Conservation (phyloP, 371 early-diverging fungal genomes). For the Saksenaea vasiformis region DNA sequence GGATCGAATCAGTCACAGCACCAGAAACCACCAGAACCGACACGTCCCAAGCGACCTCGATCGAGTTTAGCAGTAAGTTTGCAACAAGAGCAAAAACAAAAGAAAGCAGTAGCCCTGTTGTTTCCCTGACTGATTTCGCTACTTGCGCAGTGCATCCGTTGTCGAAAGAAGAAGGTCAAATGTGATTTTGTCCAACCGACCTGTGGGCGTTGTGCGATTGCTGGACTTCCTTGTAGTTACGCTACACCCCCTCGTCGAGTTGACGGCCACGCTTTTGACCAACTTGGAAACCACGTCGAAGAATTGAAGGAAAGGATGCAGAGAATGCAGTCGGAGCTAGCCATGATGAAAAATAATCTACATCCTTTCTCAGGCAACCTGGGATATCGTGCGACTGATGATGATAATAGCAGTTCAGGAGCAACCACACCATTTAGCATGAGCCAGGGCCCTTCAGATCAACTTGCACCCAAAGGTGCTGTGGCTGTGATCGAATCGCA, state of each 20-base stretch:
- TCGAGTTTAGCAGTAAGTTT: slow-evolving; percentile 49
- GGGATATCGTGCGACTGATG: slow-evolving; percentile 16
- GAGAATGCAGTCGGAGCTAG: slow-evolving; percentile 49
- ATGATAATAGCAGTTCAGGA: slow-evolving; percentile 12
- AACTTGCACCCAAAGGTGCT: slow-evolving; percentile 2
- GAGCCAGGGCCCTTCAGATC: slow-evolving; percentile 5
- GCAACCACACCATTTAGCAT: neutral
- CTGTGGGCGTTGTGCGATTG: slow-evolving; percentile 58
- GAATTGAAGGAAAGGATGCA: slow-evolving; percentile 52
- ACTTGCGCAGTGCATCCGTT: slow-evolving; percentile 46
- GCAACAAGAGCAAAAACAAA: neutral
- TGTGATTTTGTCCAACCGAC: slow-evolving; percentile 68
- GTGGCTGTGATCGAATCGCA: slow-evolving; percentile 11
- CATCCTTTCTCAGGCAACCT: slow-evolving; percentile 40
- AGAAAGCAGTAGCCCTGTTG: neutral
- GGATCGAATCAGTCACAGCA: slow-evolving; percentile 30
- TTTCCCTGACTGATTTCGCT: neutral
- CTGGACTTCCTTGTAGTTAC: slow-evolving; percentile 53
- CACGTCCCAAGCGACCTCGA: slow-evolving; percentile 48
- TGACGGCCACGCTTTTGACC: slow-evolving; percentile 60
- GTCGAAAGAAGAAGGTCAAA: slow-evolving; percentile 68
- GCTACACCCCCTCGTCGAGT: slow-evolving; percentile 57
- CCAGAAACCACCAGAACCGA: slow-evolving; percentile 41
- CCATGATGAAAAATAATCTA: slow-evolving; percentile 51
- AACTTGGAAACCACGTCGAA: slow-evolving; percentile 51